Evolutionary conservation across 441 rosid species (phyloP).

Genomic region (Aquilaria agallochum): DNA sequence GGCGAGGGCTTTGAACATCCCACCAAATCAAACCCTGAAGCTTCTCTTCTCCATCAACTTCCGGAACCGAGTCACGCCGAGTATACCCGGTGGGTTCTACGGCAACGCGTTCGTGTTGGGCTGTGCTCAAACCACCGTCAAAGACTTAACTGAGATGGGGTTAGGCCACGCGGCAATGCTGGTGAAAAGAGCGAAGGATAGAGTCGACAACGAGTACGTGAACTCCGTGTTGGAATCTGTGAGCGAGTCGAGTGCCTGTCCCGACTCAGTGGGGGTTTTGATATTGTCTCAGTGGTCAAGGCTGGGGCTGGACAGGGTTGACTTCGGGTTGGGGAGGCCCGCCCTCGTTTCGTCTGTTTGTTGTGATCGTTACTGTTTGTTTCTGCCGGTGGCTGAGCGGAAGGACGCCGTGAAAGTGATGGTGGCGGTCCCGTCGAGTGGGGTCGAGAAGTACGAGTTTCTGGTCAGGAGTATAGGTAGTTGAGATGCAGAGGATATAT

Average conservation of each 20-base stretch:
- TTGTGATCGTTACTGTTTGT: constrained; percentile 62
- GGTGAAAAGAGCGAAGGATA: constrained; percentile 60
- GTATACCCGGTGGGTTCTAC: constrained; percentile 65
- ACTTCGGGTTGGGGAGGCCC: constrained; percentile 79
- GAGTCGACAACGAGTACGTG: constrained; percentile 49
- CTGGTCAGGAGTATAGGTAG: constrained; percentile 37
- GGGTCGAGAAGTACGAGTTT: constrained; percentile 53
- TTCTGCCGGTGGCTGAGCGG: constrained; percentile 51
- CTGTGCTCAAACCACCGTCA: constrained; percentile 53
- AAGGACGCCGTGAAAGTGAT: constrained; percentile 59
- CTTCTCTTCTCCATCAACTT: constrained; percentile 71
- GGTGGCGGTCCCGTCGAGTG: constrained; percentile 71
- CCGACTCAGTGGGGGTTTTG: constrained; percentile 73
- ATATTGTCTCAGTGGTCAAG: constrained; percentile 83
- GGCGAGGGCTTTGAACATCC: constrained; percentile 62
- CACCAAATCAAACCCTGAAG: constrained; percentile 54
- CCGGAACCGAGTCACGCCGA: constrained; percentile 62
- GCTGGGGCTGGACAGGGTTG: constrained; percentile 66
- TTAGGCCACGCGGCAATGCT: constrained; percentile 50
- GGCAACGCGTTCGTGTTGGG: constrained; percentile 85
- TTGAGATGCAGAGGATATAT: constrained; percentile 20
- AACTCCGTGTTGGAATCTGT: constrained; percentile 55
- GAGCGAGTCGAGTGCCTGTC: constrained; percentile 45
- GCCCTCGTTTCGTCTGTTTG: constrained; percentile 62
- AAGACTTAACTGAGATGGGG: constrained; percentile 50